Evolutionary conservation across 1,139 yeast genomes (phyloP).

Genomic region (Taphrina populina): DNA sequence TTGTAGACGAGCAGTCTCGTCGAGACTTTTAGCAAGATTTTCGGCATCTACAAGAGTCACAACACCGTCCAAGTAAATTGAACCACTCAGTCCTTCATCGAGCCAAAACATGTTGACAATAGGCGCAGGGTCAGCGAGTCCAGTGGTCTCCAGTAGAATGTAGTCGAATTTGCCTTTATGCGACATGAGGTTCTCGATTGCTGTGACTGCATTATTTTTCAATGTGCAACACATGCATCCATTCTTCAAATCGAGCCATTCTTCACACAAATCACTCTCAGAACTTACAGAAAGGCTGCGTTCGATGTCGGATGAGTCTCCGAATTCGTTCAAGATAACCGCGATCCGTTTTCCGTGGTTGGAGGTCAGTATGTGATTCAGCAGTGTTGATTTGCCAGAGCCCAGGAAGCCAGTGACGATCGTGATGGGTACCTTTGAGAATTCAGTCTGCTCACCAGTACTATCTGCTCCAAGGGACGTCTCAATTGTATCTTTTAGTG

Average conservation of each 20-base stretch:
- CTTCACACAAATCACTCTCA: slow-evolving; percentile 61
- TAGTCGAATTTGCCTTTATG: slow-evolving; percentile 77
- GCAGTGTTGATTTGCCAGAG: slow-evolving; percentile 85
- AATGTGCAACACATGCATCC: slow-evolving; percentile 97
- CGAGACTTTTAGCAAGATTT: slow-evolving; percentile 64
- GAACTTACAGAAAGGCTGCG: slow-evolving; percentile 77
- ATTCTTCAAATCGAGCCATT: slow-evolving; percentile 94
- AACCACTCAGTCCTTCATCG: slow-evolving; percentile 81
- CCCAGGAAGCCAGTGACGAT: slow-evolving; percentile 94
- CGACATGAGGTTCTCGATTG: slow-evolving; percentile 82
- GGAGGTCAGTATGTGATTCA: slow-evolving; percentile 64
- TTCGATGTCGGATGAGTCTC: slow-evolving; percentile 73
- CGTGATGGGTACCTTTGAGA: slow-evolving; percentile 73
- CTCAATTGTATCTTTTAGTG: neutral
- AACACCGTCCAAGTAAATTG: slow-evolving; percentile 87
- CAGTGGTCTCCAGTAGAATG: slow-evolving; percentile 88
- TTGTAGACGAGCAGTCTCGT: slow-evolving; percentile 57
- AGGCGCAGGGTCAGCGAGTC: slow-evolving; percentile 97
- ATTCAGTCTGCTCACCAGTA: neutral
- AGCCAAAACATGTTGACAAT: slow-evolving; percentile 97
- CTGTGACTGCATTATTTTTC: slow-evolving; percentile 81
- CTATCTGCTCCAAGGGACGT: neutral
- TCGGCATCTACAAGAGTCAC: slow-evolving; percentile 85
- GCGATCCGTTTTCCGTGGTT: slow-evolving; percentile 74
- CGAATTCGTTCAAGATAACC: slow-evolving; percentile 67